Percentiles rank a stretch among this genome's conserved stretches.
Evolutionary conservation across 495 filamentous ascomycete genomes (phyloP).

Genomic region (Hypoxylon lienhwacheense): DNA sequence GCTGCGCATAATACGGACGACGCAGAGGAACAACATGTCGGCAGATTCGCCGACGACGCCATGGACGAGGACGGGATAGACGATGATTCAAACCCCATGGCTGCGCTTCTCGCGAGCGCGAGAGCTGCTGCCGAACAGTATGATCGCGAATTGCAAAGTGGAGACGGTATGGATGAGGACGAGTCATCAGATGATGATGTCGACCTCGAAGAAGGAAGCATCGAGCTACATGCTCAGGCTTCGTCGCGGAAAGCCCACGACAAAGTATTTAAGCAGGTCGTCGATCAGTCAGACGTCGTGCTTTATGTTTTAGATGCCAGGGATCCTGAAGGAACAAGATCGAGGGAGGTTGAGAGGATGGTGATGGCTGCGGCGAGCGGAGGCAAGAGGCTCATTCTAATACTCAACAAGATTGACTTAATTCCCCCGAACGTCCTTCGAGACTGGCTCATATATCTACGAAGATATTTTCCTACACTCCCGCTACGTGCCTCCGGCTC

Average conservation of each 20-base stretch:
- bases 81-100: constrained; percentile 78
- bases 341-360: constrained; percentile 83
- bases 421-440: constrained; percentile 79
- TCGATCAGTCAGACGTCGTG: constrained; percentile 84
- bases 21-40: constrained; percentile 50
- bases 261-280: constrained; percentile 95
- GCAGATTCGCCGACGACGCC: constrained; percentile 47
- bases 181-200: constrained; percentile 59
- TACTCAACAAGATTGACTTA: constrained; percentile 97
- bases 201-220: constrained; percentile 57
- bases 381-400: constrained; percentile 85
- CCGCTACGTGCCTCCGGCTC: constrained; percentile 85
- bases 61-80: constrained; percentile 58
- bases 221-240: constrained; percentile 27
- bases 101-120: constrained; percentile 88
- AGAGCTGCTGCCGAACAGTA: constrained; percentile 82
- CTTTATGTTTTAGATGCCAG: constrained; percentile 94
- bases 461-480: constrained; percentile 89
- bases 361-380: constrained; percentile 83
- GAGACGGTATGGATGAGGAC: constrained; percentile 63
- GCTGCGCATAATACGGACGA: constrained; percentile 47
- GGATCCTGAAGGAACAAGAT: constrained; percentile 88
- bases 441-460: constrained; percentile 80
- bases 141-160: constrained; percentile 61
- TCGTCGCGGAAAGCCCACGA: constrained; percentile 83